Percentiles rank a stretch among this genome's conserved stretches.
Conservation (phyloP, 2,329 filamentous ascomycete genomes). For the Mycogone perniciosa region DNA sequence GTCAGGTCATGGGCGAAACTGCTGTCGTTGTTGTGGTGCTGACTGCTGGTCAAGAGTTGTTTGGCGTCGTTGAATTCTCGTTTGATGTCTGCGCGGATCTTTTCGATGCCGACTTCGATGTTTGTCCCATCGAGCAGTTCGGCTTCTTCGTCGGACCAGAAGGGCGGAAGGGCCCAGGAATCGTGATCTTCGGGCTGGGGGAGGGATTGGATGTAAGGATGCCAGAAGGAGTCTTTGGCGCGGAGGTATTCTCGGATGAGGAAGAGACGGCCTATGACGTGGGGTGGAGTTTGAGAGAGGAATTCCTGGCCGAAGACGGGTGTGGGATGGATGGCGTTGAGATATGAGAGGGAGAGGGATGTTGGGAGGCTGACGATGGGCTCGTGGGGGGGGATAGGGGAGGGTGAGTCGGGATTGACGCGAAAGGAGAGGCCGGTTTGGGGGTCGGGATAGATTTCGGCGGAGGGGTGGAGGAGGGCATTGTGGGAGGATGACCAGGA, state of each 20-base stretch:
- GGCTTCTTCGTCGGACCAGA: conserved; percentile 57
- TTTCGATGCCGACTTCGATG: conserved; percentile 41
- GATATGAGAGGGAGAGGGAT: conserved; percentile 50
- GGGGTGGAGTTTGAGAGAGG: conserved; percentile 43
- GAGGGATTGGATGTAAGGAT: conserved; percentile 58
- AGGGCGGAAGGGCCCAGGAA: conserved; percentile 52
- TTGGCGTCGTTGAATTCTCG: conserved; percentile 40
- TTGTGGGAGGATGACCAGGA: conserved; percentile 43
- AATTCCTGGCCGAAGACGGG: conserved; percentile 43
- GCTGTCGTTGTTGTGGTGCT: conserved; percentile 19
- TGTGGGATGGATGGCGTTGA: conserved; percentile 40
- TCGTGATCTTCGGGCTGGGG: conserved; percentile 51
- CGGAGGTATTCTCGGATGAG: conserved; percentile 61
- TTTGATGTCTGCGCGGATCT: conserved; percentile 42
- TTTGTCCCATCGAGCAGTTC: conserved; percentile 51
- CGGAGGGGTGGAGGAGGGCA: conserved; percentile 41
- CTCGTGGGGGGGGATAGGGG: conserved; percentile 30
- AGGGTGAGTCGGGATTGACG: conserved; percentile 31
- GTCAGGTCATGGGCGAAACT: conserved; percentile 33
- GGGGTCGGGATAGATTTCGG: conserved; percentile 48
- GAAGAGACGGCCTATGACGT: conserved; percentile 61
- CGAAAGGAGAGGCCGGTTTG: conserved; percentile 50
- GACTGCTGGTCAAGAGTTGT: conserved; percentile 26
- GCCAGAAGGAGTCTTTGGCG: conserved; percentile 56
- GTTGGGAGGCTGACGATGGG: conserved; percentile 47